A percentile compares a stretch with the other conserved stretches of the same genome.
phyloP scores from a whole-genome alignment of 129 eudicot genomes.

The Tanacetum coccineum region DNA sequence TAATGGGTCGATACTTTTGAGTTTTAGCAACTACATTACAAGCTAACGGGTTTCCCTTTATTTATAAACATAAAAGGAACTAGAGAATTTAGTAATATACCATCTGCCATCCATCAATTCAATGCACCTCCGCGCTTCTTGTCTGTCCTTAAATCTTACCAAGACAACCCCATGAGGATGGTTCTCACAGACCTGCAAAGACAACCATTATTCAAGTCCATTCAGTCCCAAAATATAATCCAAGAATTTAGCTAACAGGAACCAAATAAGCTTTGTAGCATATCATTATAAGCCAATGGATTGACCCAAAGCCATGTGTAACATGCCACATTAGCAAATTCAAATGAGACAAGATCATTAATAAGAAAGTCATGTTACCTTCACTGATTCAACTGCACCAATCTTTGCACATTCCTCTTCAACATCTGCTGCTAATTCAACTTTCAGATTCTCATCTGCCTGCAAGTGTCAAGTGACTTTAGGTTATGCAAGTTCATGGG shows the following conservation, averaged over 20 bases:
- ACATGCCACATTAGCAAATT: too few species aligned
- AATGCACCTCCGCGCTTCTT: conserved; percentile 80
- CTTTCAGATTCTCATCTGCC: conserved; percentile 66
- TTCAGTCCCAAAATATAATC: not conserved
- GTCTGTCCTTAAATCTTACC: conserved; percentile 80
- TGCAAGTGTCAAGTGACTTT: conserved; percentile 20
- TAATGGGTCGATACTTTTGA: not conserved
- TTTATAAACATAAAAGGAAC: not conserved
- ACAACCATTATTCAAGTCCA: not conserved
- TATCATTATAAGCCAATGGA: too few species aligned
- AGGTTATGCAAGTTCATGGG: not conserved
- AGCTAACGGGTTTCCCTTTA: not conserved
- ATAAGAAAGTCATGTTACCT: conserved; percentile 41
- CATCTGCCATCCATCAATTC: conserved; percentile 95
- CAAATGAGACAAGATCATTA: not conserved
- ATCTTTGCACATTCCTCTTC: conserved; percentile 79
- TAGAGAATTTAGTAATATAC: conserved; percentile 31
- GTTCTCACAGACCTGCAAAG: conserved; percentile 85
- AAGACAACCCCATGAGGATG: conserved; percentile 92
- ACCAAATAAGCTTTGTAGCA: too few species aligned
- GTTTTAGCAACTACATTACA: not conserved
- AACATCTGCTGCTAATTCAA: conserved; percentile 81
- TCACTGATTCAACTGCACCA: conserved; percentile 87
- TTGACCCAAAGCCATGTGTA: too few species aligned
- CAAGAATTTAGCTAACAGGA: not conserved